phyloP scores from a whole-genome alignment of 768 basidiomycete genomes.

The Arthromyces matolae region DNA sequence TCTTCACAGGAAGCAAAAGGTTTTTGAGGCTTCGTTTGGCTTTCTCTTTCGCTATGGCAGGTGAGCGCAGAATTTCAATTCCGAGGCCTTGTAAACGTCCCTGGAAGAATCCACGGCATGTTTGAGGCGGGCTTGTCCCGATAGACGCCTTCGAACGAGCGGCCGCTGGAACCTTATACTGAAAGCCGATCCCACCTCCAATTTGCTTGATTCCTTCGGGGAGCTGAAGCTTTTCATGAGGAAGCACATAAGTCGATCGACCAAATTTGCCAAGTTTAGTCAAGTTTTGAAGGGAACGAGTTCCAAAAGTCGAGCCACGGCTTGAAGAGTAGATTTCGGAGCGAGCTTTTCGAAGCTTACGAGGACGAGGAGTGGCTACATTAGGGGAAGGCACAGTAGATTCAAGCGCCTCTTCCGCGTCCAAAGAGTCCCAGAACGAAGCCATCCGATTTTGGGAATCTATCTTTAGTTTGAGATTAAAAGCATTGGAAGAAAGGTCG shows the following conservation, averaged over 20 bases:
- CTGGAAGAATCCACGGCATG: conserved; percentile 17
- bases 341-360: conserved; percentile 36
- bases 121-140: conserved; percentile 15
- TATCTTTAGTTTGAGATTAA: conserved; percentile 14
- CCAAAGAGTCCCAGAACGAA: conserved; percentile 45
- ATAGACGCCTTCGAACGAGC: conserved; percentile 21
- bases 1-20: conserved; percentile 1
- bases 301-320: conserved; percentile 29
- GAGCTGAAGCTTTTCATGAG: conserved; percentile 28
- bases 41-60: conserved; percentile 11
- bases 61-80: conserved; percentile 13
- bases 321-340: conserved; percentile 28
- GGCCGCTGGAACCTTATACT: conserved; percentile 32
- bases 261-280: conserved; percentile 35
- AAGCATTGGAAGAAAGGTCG: conserved; percentile 16
- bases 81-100: conserved; percentile 10
- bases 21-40: conserved; percentile 9
- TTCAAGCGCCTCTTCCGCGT: conserved; percentile 31
- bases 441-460: conserved; percentile 25
- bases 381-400: conserved; percentile 15
- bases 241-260: conserved; percentile 29
- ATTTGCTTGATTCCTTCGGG: conserved; percentile 45
- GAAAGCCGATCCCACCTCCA: conserved; percentile 52
- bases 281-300: conserved; percentile 29
- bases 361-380: conserved; percentile 22